Base-by-base conservation (phyloP, 108 stramenopile genomes). In the Skeletonema grethae region DNA sequence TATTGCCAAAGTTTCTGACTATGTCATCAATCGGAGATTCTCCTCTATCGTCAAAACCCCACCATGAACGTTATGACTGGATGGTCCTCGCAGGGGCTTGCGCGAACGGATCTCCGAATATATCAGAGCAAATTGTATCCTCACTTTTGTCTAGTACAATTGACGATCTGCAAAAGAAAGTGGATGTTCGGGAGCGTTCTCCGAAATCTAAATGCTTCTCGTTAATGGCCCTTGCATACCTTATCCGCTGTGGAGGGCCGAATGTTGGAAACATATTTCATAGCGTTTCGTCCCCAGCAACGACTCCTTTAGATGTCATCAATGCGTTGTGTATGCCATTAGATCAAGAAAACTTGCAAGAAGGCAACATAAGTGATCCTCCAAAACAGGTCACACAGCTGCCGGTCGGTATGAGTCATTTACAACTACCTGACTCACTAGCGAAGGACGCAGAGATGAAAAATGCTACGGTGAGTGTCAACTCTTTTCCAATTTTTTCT, bases 61-160 rank as follows among this genome's bases (percentile, higher is more conserved):
- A 72, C 28, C 5, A 31, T 55, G 50, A 48, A 20, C 70, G 80
- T 4, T 77, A 70, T 65, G 83, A 84, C 45, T 82, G 79, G 79
- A 71, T 77, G 48, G 57, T 68, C 13, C 67, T 84, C 9, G 75
- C 83, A 15, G 39, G 53, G 20, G 83, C 83, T 72, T 84, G 83
- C 56, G 75, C 76, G 16, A 74, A 74, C 64, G 82, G 82, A 48
- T 28, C 53, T 41, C 24, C 32, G 10, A 28, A 63, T 29, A 66
- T 74, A 46, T 67, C 77, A 29, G 35, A 43, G 18, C n/a, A 68
- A 63, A 81, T 77, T 73, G 67, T 76, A 3, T 56, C 76, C 35
- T 38, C 59, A 16, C 36, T 75, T 35, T 36, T 80, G 38, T 70
- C 76, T 3, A 58, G 38, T 13, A 61, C 57, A 18, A 59, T 77